These are phyloP conservation scores for Chlorophyllum brunneum DNA, from an alignment of 768 basidiomycete genomes.

Conservation along the genomic window DNA sequence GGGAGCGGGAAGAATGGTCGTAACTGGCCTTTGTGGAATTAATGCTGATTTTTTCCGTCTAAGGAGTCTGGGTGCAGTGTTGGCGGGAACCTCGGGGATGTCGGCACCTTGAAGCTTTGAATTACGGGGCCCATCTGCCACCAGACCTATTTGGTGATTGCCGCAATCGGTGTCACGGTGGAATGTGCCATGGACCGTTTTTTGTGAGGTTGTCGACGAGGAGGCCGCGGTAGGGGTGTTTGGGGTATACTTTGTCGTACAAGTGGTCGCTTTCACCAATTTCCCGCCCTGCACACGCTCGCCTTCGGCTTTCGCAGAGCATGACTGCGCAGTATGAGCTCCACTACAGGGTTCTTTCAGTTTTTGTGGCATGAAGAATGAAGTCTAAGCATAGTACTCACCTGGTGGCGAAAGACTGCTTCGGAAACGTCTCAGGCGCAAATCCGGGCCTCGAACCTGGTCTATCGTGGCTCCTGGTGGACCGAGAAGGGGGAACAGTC, in stretches of 20 bases:
- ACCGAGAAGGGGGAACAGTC: background rate
- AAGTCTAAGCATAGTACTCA: background rate
- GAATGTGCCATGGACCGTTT: background rate
- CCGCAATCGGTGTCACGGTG: too few species aligned
- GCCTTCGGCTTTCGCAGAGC: background rate
- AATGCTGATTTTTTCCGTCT: conserved; percentile 1
- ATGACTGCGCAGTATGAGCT: background rate
- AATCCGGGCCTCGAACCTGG: background rate
- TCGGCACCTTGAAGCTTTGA: background rate
- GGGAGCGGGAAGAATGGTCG: background rate
- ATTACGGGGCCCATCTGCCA: background rate
- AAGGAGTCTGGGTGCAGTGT: background rate
- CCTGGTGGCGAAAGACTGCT: conserved; percentile 1
- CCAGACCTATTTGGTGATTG: background rate
- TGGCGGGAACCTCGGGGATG: background rate
- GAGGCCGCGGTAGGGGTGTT: background rate
- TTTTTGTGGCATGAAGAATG: background rate
- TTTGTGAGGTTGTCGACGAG: background rate
- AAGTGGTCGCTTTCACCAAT: background rate
- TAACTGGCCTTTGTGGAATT: background rate
- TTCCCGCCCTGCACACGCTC: background rate
- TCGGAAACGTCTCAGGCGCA: background rate
- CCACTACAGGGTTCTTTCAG: background rate
- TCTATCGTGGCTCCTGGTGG: background rate
- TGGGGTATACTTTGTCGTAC: background rate